Percentiles rank a stretch among this genome's conserved stretches.
Conservation (phyloP, 805 yeast species). For the Ogataea angusta region DNA sequence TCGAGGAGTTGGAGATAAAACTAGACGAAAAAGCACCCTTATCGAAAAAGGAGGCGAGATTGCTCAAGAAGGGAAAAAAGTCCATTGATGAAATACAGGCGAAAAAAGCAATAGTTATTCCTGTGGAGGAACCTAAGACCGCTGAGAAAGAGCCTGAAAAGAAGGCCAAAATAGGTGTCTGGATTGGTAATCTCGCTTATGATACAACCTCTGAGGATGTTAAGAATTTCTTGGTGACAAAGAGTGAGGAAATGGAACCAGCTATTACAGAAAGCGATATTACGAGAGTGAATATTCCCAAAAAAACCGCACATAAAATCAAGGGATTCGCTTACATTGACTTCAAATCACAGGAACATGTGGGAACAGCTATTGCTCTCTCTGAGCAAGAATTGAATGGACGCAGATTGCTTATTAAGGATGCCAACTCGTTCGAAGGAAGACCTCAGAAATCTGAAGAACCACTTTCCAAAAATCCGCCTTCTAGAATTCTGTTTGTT, state of each 20-base stretch:
- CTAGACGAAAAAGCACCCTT: conserved; percentile 71
- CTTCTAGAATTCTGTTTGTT: conserved; percentile 83
- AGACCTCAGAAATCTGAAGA: conserved; percentile 60
- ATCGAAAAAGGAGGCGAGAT: conserved; percentile 87
- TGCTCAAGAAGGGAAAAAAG: conserved; percentile 71
- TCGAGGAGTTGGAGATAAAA: conserved; percentile 66
- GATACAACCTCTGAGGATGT: conserved; percentile 79
- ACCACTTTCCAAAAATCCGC: conserved; percentile 68
- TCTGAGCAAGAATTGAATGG: conserved; percentile 77
- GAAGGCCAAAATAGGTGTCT: conserved; percentile 54
- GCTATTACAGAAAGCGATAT: conserved; percentile 56
- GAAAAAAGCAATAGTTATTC: conserved; percentile 32
- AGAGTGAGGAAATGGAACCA: conserved; percentile 22
- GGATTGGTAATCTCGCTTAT: conserved; percentile 92
- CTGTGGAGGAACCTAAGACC: conserved; percentile 5
- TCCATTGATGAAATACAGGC: conserved; percentile 53
- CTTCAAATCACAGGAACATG: conserved; percentile 57
- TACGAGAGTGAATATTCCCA: conserved; percentile 77
- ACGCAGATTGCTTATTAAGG: conserved; percentile 80
- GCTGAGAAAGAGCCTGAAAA: conserved; percentile 6
- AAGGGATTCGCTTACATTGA: conserved; percentile 93
- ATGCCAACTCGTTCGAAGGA: conserved; percentile 78
- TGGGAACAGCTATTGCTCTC: conserved; percentile 58
- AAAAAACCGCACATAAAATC: conserved; percentile 57
- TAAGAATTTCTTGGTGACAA: conserved; percentile 56